Percentiles rank a stretch among this genome's conserved stretches.
phyloP scores from a whole-genome alignment of 2,329 filamentous ascomycete genomes.

The Pezicula carpinea region DNA sequence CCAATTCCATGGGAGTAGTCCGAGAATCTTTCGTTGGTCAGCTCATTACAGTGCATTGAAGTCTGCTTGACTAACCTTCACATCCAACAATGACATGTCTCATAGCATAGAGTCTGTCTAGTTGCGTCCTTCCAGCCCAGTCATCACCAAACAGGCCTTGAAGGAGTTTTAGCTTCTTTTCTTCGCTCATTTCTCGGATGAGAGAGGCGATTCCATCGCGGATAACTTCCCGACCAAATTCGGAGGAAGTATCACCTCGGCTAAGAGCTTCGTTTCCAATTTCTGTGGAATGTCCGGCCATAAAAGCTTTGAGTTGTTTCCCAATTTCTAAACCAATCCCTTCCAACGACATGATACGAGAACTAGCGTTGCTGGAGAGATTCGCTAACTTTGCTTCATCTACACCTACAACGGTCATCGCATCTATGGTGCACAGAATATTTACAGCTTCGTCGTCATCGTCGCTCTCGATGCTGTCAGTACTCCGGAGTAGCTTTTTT shows the following conservation, averaged over 20 bases:
- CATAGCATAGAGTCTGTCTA: conserved; percentile 22
- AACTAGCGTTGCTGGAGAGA: conserved; percentile 10
- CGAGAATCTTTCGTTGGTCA: conserved; percentile 15
- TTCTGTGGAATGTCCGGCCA: conserved; percentile 11
- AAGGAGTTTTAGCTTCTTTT: conserved; percentile 20
- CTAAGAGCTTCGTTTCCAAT: background rate
- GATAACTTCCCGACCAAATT: conserved; percentile 17
- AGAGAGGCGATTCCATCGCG: conserved; percentile 10
- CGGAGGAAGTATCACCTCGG: conserved; percentile 12
- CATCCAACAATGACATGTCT: conserved; percentile 22
- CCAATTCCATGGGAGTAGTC: conserved; percentile 6
- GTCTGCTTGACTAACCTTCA: conserved; percentile 17
- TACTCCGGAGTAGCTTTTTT: conserved; percentile 12
- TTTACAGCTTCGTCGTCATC: conserved; percentile 10
- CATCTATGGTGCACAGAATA: conserved; percentile 19
- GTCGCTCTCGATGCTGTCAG: conserved; percentile 3
- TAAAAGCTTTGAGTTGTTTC: conserved; percentile 17
- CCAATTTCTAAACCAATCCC: conserved; percentile 10
- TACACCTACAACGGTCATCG: conserved; percentile 16
- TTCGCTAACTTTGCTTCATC: conserved; percentile 9
- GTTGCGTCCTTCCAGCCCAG: conserved; percentile 1
- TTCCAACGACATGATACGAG: conserved; percentile 6
- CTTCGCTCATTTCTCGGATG: conserved; percentile 10
- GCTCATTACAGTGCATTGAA: background rate
- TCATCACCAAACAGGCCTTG: conserved; percentile 13